Evolutionary conservation across 2,329 filamentous ascomycete genomes (phyloP), one percentile per base, ranked within the genome.

Genomic region (Neopestalotiopsis clavispora): DNA sequence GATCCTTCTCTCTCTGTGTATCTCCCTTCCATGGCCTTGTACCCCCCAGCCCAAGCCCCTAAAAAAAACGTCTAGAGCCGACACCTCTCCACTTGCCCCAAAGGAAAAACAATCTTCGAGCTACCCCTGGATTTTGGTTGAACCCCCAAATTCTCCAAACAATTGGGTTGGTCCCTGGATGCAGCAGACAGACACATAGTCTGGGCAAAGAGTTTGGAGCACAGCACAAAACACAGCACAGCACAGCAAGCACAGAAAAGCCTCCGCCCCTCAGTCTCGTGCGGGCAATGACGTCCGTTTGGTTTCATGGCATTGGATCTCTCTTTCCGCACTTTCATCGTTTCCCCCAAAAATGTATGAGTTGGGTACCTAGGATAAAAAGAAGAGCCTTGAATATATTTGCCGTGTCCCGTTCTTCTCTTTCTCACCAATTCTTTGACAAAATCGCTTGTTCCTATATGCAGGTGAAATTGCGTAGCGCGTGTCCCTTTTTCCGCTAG

Each of bases 141-240:
- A 30, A 34, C 30, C 57, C 61, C 61, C 61, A 34, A 64, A 64
- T 52, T 64, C 61, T 64, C 61, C 61, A 64, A 64, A 32, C 61
- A 30, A 64, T 49, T 45, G 61, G 23, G 42, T 64, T 64, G 61
- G 61, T 64, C 61, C 61, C 61, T 64, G 40, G 20, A 64, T 64
- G n/a, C 38, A 17, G 34, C 23, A 28, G 23, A 28, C 23, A 4
- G 23, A 28, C 23, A 28, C 23, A 28, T 28, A 28, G 23, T 28
- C 23, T 28, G 23, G 23, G 23, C 23, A 28, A 28, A 28, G 23
- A 28, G 23, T 28, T 28, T 28, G 23, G 23, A 28, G 23, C 23
- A 28, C 23, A 28, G 23, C 23, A 28, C 23, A 28, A 23, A 23
- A 28, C 23, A 28, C 23, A 28, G 23, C 23, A 28, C 23, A 28